Conservation (phyloP, 2,329 filamentous ascomycete species). For the Curvularia hawaiiensis region DNA sequence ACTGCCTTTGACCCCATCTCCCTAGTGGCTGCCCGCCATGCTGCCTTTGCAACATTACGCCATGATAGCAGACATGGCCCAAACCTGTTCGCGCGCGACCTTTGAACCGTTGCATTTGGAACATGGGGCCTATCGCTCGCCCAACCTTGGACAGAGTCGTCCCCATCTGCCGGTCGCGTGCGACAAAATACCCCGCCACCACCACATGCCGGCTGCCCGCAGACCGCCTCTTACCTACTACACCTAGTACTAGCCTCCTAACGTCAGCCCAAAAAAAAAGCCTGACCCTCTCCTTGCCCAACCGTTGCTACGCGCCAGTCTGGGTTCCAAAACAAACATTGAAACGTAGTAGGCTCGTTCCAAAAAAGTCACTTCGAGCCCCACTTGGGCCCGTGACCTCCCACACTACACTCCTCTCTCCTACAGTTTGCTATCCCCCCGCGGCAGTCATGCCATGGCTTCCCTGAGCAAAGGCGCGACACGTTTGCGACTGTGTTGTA, state of each 20-base stretch:
- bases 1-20: neutral
- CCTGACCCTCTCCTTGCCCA: conserved; percentile 32
- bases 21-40: conserved; percentile 6
- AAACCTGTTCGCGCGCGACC: neutral
- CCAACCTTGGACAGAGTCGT: conserved; percentile 2
- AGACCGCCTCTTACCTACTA: conserved; percentile 18
- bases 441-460: conserved; percentile 36
- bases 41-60: conserved; percentile 20
- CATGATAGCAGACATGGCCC: conserved; percentile 6
- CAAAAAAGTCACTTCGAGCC: neutral
- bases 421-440: conserved; percentile 10
- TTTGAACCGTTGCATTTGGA: conserved; percentile 4
- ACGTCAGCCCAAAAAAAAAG: conserved; percentile 17
- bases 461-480: conserved; percentile 64
- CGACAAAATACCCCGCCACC: conserved; percentile 18
- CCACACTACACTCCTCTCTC: neutral
- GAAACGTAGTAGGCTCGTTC: neutral
- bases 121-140: conserved; percentile 1
- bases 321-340: conserved; percentile 15
- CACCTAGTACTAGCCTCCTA: conserved; percentile 8
- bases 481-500: conserved; percentile 66
- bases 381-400: neutral
- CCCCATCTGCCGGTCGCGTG: conserved; percentile 18
- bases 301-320: conserved; percentile 26
- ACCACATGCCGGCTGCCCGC: conserved; percentile 13